Evolutionary conservation across 2,329 filamentous ascomycete species (phyloP).

Genomic region (Cucurbitaria berberidis): DNA sequence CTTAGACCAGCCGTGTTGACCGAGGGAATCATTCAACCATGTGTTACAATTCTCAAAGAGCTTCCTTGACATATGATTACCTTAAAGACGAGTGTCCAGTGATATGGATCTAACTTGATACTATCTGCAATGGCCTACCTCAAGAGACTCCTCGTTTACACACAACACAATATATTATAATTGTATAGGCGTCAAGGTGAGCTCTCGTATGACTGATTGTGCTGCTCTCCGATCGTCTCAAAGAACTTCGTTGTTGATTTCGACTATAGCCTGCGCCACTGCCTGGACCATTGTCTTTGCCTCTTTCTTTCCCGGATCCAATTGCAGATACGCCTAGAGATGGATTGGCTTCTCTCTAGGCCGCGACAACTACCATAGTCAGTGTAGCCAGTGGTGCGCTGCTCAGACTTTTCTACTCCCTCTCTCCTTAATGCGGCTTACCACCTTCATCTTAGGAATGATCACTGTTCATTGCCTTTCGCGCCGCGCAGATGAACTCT

Average conservation of each 20-base stretch:
- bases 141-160: too few relatives aligned
- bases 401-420: slow-evolving; percentile 74
- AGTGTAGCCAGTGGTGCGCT: slow-evolving; percentile 72
- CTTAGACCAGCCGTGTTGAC: too few relatives aligned
- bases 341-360: slow-evolving; percentile 61
- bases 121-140: too few relatives aligned
- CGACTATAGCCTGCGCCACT: slow-evolving; percentile 61
- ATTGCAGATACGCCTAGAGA: slow-evolving; percentile 46
- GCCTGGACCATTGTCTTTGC: slow-evolving; percentile 65
- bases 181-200: too few relatives aligned
- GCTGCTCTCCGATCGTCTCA: slow-evolving; percentile 30
- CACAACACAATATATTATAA: too few relatives aligned
- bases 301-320: slow-evolving; percentile 48
- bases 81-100: too few relatives aligned
- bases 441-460: slow-evolving; percentile 51
- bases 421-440: slow-evolving; percentile 76
- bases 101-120: too few relatives aligned
- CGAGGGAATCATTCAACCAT: too few relatives aligned
- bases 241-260: neutral
- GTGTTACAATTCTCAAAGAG: too few relatives aligned
- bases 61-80: too few relatives aligned
- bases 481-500: too few relatives aligned
- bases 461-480: slow-evolving; percentile 26
- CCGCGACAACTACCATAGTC: slow-evolving; percentile 61
- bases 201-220: slow-evolving; percentile 71